Evolutionary conservation across 176 grass and related monocot genomes (phyloP), one percentile per base, ranked within the genome.

Genomic region (Musa itinerans): DNA sequence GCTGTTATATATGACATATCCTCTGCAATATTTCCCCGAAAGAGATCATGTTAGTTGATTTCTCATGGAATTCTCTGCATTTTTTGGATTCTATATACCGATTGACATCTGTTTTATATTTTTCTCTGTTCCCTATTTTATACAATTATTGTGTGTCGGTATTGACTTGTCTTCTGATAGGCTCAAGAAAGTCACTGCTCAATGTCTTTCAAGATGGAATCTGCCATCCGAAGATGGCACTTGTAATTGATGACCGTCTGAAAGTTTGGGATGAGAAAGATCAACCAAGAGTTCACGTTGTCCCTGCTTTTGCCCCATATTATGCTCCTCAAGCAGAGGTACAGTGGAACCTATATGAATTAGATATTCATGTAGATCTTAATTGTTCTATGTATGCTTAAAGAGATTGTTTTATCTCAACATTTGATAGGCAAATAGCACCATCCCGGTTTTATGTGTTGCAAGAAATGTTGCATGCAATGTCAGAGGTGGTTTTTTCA

Each of bases 201-300:
- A 89, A 89, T 90, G 95, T 99, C 61, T 99, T 99, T 85, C 95
- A 94, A 55, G 90, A 89, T 83, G 84, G 95, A 68, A 85, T 87
- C 48, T 94, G 95, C 81, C 90, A 94, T 89, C 90, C 95, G 71
- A 89, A 86, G 81, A 94, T 99, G 95, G 95, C 95, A 50, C 63
- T 99, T 64, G 95, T 99, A 52, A 91, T 99, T 84, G 95, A 99
- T 77, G 95, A 99, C 64, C 86, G 95, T 26, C 85, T 99, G 53
- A 93, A 99, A 82, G 95, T 99, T 81, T 99, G 95, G 95, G 95
- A 86, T 86, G 95, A 99, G 73, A 99, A 91, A 81, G 95, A 99
- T 83, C 95, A 99, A 82, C 76, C 74, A 72, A 81, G 90, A 81
- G 95, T 99, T 78, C 95, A 99, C 77, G 88, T 99, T 49, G 95